Evolutionary conservation across 768 basidiomycete species (phyloP).

Genomic region (Mycena rebaudengoi): DNA sequence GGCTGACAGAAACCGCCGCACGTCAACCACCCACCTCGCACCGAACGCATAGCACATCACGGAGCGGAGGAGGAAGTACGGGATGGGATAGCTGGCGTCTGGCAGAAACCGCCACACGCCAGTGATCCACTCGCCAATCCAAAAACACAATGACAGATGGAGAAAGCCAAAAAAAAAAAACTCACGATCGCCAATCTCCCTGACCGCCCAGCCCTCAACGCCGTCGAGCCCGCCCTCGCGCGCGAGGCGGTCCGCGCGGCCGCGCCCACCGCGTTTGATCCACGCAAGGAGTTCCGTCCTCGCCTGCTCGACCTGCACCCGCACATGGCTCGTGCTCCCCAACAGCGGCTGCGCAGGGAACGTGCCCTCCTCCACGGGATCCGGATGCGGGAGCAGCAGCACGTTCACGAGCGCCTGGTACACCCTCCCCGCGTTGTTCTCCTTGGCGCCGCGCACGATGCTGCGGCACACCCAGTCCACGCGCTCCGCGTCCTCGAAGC

Average conservation of each 20-base stretch:
- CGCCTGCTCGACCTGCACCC: slow-evolving; percentile 78
- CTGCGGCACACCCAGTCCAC: slow-evolving; percentile 81
- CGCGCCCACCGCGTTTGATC: slow-evolving; percentile 51
- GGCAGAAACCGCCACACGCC: too few species aligned
- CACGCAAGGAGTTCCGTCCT: slow-evolving; percentile 71
- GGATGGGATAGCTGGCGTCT: too few species aligned
- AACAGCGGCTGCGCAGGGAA: slow-evolving; percentile 58
- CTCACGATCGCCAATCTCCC: slow-evolving; percentile 87
- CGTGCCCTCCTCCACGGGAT: slow-evolving; percentile 53
- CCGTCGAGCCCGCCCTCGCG: slow-evolving; percentile 82
- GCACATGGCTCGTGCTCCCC: slow-evolving; percentile 72
- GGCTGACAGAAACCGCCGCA: too few species aligned
- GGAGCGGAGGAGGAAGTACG: too few species aligned
- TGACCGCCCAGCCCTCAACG: slow-evolving; percentile 88
- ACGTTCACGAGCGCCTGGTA: slow-evolving; percentile 83
- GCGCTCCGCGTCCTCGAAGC: slow-evolving; percentile 81
- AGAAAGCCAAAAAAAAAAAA: slow-evolving; percentile 22
- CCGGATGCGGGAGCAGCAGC: slow-evolving; percentile 73
- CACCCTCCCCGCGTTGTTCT: slow-evolving; percentile 68
- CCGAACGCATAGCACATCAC: too few species aligned
- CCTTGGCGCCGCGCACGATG: slow-evolving; percentile 67
- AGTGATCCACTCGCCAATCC: too few species aligned
- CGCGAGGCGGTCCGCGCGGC: slow-evolving; percentile 24
- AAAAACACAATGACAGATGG: too few species aligned
- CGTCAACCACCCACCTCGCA: too few species aligned